Evolutionary conservation across 2,329 filamentous ascomycete genomes (phyloP).

Genomic region (Tolypocladium paradoxum): DNA sequence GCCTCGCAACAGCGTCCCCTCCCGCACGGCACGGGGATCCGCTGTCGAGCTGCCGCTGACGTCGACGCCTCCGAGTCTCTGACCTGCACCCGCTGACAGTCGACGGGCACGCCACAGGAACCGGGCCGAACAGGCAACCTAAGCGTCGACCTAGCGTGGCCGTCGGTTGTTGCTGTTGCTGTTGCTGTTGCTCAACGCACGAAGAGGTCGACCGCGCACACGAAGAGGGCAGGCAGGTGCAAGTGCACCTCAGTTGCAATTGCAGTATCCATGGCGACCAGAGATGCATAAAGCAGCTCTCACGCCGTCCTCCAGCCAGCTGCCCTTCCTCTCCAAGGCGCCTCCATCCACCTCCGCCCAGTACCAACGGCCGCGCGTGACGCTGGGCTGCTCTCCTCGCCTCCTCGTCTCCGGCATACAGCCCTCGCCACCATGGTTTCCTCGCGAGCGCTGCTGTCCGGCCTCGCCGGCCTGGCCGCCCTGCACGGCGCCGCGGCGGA

Average conservation of each 20-base stretch:
- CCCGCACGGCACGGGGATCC: not conserved
- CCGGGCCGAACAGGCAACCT: not conserved
- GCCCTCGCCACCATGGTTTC: not conserved
- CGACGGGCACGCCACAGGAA: not conserved
- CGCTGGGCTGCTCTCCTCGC: not conserved
- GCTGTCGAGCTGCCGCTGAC: not conserved
- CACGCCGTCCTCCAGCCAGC: not conserved
- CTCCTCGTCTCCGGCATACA: not conserved
- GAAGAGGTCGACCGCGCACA: not conserved
- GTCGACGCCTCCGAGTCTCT: too few species aligned
- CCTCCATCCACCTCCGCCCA: not conserved
- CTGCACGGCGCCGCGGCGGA: slow-evolving; percentile 3
- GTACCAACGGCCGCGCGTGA: not conserved
- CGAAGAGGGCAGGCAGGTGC: not conserved
- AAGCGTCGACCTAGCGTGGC: not conserved
- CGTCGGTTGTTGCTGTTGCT: not conserved
- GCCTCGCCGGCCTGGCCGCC: slow-evolving; percentile 3
- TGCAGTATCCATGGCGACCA: not conserved
- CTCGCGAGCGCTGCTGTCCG: not conserved
- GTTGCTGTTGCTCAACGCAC: not conserved
- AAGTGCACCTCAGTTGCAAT: not conserved
- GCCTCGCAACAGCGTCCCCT: not conserved
- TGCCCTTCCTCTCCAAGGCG: not conserved
- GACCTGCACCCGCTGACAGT: too few species aligned
- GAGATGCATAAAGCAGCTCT: not conserved